phyloP scores from a whole-genome alignment of 2,329 filamentous ascomycete genomes.

The Xylaria sp. region DNA sequence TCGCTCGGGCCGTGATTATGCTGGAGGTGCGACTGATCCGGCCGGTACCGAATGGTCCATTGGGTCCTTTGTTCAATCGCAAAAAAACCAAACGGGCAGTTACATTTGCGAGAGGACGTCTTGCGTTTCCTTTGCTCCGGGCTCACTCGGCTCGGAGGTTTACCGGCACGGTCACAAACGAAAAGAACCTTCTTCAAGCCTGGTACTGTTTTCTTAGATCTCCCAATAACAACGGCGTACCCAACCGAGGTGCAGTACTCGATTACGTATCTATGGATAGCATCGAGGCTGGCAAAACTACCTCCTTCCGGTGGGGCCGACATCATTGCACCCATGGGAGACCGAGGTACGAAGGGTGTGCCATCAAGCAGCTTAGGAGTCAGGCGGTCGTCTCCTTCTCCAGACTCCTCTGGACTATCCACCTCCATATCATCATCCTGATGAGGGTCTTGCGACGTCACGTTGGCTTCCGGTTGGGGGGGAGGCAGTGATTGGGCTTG shows the following conservation, averaged over 20 bases:
- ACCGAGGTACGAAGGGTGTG: conserved; percentile 62
- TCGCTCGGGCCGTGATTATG: conserved; percentile 76
- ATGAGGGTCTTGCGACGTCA: conserved; percentile 54
- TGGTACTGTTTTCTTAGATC: conserved; percentile 74
- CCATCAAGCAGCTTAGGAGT: conserved; percentile 62
- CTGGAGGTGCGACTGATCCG: conserved; percentile 65
- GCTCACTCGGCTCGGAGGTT: conserved; percentile 70
- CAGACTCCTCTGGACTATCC: conserved; percentile 60
- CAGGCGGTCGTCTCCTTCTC: conserved; percentile 57
- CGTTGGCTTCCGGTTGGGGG: conserved; percentile 47
- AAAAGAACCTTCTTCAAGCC: conserved; percentile 75
- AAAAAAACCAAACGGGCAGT: conserved; percentile 76
- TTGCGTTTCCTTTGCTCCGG: conserved; percentile 73
- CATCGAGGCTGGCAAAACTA: conserved; percentile 72
- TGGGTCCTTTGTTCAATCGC: conserved; percentile 74
- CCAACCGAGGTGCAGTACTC: conserved; percentile 74
- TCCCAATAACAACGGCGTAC: conserved; percentile 74
- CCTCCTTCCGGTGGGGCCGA: conserved; percentile 72
- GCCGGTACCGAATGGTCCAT: conserved; percentile 74
- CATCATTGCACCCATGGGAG: conserved; percentile 70
- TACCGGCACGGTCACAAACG: conserved; percentile 73
- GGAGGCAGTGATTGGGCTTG: conserved; percentile 46
- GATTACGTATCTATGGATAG: conserved; percentile 71
- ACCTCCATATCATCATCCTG: conserved; percentile 64
- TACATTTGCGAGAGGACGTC: conserved; percentile 75